phyloP scores from a whole-genome alignment of 2,329 filamentous ascomycete genomes.

The Colletotrichum brevisporum region DNA sequence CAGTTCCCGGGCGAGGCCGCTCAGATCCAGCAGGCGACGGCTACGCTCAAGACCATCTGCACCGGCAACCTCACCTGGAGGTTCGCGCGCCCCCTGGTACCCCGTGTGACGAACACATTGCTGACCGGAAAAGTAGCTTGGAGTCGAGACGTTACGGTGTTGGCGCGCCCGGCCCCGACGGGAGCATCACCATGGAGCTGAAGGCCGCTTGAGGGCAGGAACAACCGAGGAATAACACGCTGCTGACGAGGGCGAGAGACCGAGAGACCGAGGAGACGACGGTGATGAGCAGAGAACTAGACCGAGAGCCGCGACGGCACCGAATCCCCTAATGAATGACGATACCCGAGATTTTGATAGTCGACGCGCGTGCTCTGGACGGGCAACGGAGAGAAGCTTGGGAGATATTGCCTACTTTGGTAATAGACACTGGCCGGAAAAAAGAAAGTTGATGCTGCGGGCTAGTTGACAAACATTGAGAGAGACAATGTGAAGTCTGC shows the following conservation, averaged over 20 bases:
- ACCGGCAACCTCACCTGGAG: slow-evolving; percentile 39
- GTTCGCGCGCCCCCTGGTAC: not conserved
- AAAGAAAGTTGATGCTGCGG: slow-evolving; percentile 33
- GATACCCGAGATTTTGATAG: slow-evolving; percentile 25
- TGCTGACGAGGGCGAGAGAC: too few species aligned
- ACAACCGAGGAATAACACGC: too few species aligned
- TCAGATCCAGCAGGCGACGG: slow-evolving; percentile 17
- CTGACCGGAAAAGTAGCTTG: slow-evolving; percentile 26
- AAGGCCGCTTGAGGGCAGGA: not conserved
- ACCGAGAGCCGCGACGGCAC: slow-evolving; percentile 11
- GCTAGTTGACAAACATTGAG: not conserved
- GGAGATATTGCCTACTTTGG: not conserved
- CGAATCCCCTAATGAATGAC: slow-evolving; percentile 26
- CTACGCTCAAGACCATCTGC: slow-evolving; percentile 35
- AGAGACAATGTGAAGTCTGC: slow-evolving; percentile 1
- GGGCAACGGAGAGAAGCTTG: slow-evolving; percentile 8
- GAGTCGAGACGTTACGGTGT: slow-evolving; percentile 27
- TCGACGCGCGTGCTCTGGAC: not conserved
- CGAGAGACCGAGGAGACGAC: not conserved
- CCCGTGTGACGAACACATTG: not conserved
- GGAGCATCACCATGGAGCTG: slow-evolving; percentile 27
- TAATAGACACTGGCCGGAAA: not conserved
- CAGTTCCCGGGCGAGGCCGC: slow-evolving; percentile 20
- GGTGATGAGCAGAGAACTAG: slow-evolving; percentile 13
- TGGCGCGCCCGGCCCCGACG: slow-evolving; percentile 24